Evolutionary conservation across 2,329 filamentous ascomycete species (phyloP).

Genomic region (Sporothrix schenckii): DNA sequence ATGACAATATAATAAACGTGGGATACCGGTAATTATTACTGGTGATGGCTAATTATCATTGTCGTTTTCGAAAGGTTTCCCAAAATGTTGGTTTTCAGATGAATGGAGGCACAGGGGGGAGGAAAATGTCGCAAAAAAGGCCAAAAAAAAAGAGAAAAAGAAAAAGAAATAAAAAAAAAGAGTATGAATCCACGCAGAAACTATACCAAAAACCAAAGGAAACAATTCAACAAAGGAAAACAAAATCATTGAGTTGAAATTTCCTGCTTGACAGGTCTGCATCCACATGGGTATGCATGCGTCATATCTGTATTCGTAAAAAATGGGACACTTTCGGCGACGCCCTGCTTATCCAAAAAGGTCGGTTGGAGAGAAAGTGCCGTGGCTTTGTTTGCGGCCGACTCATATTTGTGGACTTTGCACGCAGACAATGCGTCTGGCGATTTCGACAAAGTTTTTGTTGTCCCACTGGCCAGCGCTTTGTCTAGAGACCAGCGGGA

Average conservation of each 20-base stretch:
- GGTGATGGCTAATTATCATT: neutral
- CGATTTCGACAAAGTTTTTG: too few species aligned
- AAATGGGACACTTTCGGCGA: neutral
- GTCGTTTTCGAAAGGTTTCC: neutral
- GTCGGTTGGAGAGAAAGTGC: neutral
- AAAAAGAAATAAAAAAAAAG: too few species aligned
- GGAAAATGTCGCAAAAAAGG: too few species aligned
- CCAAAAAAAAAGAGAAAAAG: too few species aligned
- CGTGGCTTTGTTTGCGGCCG: neutral
- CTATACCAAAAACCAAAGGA: neutral
- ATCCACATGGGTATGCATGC: neutral
- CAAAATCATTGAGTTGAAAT: neutral
- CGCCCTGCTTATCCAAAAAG: neutral
- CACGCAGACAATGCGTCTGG: too few species aligned
- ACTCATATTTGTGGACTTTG: neutral
- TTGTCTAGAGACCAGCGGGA: neutral
- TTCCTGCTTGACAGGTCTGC: slow-evolving; percentile 4
- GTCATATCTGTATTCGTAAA: slow-evolving; percentile 15
- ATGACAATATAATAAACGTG: neutral
- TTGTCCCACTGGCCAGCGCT: too few species aligned
- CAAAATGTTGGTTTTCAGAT: neutral
- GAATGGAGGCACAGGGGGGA: neutral
- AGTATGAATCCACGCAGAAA: too few species aligned
- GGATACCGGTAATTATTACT: too few species aligned
- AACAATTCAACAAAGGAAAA: neutral